A percentile compares a stretch with the other conserved stretches of the same genome.
phyloP scores from a whole-genome alignment of 2,329 filamentous ascomycete genomes.

The Claviceps sp. region DNA sequence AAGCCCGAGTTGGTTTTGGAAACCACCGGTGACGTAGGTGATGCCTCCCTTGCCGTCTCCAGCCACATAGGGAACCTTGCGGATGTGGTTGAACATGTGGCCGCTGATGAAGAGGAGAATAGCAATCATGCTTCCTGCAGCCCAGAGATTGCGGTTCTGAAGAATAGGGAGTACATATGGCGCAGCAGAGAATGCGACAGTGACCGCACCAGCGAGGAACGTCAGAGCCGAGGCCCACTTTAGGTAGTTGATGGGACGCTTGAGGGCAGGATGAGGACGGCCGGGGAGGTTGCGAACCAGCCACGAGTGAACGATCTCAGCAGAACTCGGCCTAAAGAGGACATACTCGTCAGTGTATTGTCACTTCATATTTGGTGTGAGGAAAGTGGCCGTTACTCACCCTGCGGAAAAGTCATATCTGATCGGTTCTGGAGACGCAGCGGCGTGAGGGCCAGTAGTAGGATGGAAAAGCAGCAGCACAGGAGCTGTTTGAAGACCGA shows the following conservation, averaged over 20 bases:
- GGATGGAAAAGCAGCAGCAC: constrained; percentile 80
- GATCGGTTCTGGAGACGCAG: constrained; percentile 50
- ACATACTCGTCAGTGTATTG: neutral
- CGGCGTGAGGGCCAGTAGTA: constrained; percentile 68
- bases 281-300: constrained; percentile 65
- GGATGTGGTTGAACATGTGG: constrained; percentile 99
- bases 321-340: constrained; percentile 48
- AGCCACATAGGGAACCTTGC: constrained; percentile 84
- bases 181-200: constrained; percentile 55
- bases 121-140: constrained; percentile 71
- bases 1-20: constrained; percentile 85
- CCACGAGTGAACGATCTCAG: constrained; percentile 71
- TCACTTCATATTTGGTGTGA: neutral
- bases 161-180: constrained; percentile 71
- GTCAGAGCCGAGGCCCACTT: constrained; percentile 57
- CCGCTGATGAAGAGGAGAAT: constrained; percentile 91
- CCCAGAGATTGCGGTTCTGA: constrained; percentile 89
- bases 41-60: constrained; percentile 77
- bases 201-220: constrained; percentile 54
- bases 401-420: constrained; percentile 77
- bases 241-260: constrained; percentile 78
- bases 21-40: constrained; percentile 80
- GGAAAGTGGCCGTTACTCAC: constrained; percentile 32
- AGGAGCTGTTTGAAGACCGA: constrained; percentile 87
- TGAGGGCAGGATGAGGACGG: constrained; percentile 62